Evolutionary conservation across 768 basidiomycete species (phyloP).

Genomic region (Rossbeevera mucosa): DNA sequence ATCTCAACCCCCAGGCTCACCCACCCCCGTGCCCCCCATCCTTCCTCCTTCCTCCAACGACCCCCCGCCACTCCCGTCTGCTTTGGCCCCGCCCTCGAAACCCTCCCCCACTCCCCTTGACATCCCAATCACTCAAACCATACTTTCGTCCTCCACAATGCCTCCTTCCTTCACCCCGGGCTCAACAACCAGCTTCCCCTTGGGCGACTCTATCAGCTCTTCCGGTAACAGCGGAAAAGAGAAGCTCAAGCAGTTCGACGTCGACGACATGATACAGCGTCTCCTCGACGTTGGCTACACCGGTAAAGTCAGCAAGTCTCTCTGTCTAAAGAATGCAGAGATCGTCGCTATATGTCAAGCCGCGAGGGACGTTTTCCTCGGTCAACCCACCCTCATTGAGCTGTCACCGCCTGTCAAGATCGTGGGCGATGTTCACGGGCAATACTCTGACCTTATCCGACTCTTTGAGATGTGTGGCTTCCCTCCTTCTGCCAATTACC

Average conservation of each 20-base stretch:
- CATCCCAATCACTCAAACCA: slow-evolving; percentile 78
- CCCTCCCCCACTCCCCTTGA: slow-evolving; percentile 61
- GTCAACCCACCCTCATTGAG: slow-evolving; percentile 95
- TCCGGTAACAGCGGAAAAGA: slow-evolving; percentile 46
- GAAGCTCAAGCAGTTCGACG: slow-evolving; percentile 72
- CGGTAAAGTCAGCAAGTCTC: slow-evolving; percentile 95
- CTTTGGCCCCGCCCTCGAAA: slow-evolving; percentile 25
- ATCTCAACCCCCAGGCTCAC: slow-evolving; percentile 31
- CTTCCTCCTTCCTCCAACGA: slow-evolving; percentile 36
- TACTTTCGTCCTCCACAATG: slow-evolving; percentile 66
- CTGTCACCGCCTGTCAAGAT: slow-evolving; percentile 98
- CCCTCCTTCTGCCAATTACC: slow-evolving; percentile 94
- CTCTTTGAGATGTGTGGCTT: slow-evolving; percentile 99
- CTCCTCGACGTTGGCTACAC: slow-evolving; percentile 95
- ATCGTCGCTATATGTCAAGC: slow-evolving; percentile 92
- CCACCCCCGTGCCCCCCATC: slow-evolving; percentile 33
- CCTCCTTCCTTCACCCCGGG: slow-evolving; percentile 47
- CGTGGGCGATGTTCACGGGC: slow-evolving; percentile 98
- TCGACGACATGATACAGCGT: slow-evolving; percentile 97
- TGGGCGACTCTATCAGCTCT: slow-evolving; percentile 34
- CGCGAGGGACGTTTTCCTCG: slow-evolving; percentile 92
- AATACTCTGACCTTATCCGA: slow-evolving; percentile 97
- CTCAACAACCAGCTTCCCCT: slow-evolving; percentile 39
- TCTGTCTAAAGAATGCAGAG: slow-evolving; percentile 94
- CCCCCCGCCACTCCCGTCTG: slow-evolving; percentile 19